Conservation (phyloP, 1,284 basidiomycete species). For the Omphalotus olearius region DNA sequence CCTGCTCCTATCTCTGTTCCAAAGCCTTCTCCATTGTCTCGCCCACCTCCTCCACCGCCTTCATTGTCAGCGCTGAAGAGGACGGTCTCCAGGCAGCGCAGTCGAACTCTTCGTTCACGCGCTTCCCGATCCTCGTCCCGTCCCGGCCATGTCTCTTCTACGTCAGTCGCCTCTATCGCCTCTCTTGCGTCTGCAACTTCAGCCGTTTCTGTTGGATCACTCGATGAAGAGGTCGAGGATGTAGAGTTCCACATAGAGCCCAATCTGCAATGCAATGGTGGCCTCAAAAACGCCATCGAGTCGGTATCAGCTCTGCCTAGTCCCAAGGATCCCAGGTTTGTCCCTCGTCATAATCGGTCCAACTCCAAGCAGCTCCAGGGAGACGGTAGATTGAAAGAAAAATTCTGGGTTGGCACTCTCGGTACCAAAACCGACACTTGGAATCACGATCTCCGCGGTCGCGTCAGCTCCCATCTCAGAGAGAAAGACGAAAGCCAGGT, state of each 20-base stretch:
- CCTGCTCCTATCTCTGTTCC: too few relatives aligned
- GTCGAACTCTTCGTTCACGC: background rate
- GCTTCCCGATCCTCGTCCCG: slow-evolving; percentile 3
- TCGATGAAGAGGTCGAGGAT: slow-evolving; percentile 7
- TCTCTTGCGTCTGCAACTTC: slow-evolving; percentile 1
- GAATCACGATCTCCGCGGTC: slow-evolving; percentile 47
- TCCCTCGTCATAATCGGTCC: slow-evolving; percentile 1
- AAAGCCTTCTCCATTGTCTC: too few relatives aligned
- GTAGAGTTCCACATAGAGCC: slow-evolving; percentile 39
- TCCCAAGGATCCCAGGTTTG: background rate
- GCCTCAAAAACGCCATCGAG: slow-evolving; percentile 74
- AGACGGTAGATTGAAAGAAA: slow-evolving; percentile 30
- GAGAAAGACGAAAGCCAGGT: slow-evolving; percentile 57
- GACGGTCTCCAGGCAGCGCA: slow-evolving; percentile 5
- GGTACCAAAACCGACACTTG: slow-evolving; percentile 66
- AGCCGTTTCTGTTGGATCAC: background rate
- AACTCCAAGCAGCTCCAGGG: background rate
- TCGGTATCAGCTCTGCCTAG: slow-evolving; percentile 42
- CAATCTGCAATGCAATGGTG: slow-evolving; percentile 75
- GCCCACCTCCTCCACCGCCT: too few relatives aligned
- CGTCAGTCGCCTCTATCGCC: background rate
- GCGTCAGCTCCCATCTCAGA: slow-evolving; percentile 59
- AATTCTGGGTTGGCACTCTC: slow-evolving; percentile 80
- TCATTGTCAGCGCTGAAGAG: background rate
- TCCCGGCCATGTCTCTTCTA: background rate